These are phyloP conservation scores for Oryza brachyantha DNA, from an alignment of 176 grass and related monocot species.

Conservation along the genomic window DNA sequence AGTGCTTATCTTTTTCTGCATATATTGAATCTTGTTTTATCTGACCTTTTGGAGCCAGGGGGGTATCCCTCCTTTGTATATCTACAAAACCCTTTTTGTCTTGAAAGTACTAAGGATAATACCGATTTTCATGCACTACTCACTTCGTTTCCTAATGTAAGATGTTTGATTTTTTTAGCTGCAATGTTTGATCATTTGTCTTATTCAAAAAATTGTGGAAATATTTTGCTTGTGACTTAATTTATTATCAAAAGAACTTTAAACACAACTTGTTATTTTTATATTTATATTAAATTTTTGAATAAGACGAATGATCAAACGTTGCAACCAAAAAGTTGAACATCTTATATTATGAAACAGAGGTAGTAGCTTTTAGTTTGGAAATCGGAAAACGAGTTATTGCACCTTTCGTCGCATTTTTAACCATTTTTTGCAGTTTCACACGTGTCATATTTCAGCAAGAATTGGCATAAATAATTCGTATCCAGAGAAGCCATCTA, in stretches of 20 bases:
- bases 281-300: too few species aligned
- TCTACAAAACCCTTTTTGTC: background rate
- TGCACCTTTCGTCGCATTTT: too few species aligned
- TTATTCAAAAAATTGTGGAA: too few species aligned
- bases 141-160: too few species aligned
- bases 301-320: too few species aligned
- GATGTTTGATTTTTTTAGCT: too few species aligned
- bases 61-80: background rate
- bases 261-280: too few species aligned
- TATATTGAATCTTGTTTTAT: background rate
- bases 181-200: too few species aligned
- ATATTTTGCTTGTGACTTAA: too few species aligned
- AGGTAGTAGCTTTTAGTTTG: background rate
- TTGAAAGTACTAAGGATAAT: background rate
- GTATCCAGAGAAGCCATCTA: background rate
- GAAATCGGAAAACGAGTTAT: background rate
- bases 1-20: background rate
- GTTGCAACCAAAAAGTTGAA: too few species aligned
- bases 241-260: too few species aligned
- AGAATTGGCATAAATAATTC: background rate
- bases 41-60: background rate
- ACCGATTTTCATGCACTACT: background rate
- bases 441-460: background rate
- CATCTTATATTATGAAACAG: too few species aligned
- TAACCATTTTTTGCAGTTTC: background rate